Conservation (phyloP, 225 moss, liverwort and hornwort genomes). For the Bryoerythrophyllum caledonicum region DNA sequence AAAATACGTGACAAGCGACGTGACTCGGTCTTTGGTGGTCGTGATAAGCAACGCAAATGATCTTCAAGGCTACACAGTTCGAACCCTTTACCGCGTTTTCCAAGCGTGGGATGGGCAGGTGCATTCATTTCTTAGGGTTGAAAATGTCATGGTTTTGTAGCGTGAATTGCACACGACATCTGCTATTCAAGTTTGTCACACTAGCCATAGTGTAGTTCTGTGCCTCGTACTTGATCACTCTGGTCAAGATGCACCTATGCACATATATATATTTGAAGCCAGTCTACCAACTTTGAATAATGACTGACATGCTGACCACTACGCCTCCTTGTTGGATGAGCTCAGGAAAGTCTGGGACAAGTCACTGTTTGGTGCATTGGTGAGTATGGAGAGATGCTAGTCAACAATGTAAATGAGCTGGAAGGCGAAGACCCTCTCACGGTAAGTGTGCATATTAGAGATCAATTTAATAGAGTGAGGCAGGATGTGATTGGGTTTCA, state of each 20-base stretch:
- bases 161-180: neutral
- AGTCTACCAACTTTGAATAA: no score
- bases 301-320: neutral
- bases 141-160: neutral
- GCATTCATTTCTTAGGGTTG: neutral
- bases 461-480: no score
- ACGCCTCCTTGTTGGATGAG: constrained; percentile 7
- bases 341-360: constrained; percentile 46
- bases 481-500: neutral
- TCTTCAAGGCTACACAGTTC: constrained; percentile 65
- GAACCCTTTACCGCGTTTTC: constrained; percentile 60
- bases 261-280: no score
- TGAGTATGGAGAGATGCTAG: constrained; percentile 48
- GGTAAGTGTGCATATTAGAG: constrained; percentile 21
- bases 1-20: constrained; percentile 59
- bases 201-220: neutral
- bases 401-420: constrained; percentile 30
- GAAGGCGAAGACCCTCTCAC: constrained; percentile 41
- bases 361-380: constrained; percentile 47
- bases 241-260: no score
- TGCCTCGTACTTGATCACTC: neutral
- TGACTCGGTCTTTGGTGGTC: constrained; percentile 64
- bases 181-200: neutral
- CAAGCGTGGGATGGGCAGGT: constrained; percentile 75
- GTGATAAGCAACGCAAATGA: constrained; percentile 75